Base-by-base conservation (phyloP, 805 yeast genomes). In the Spencermartinsiella europaea region DNA sequence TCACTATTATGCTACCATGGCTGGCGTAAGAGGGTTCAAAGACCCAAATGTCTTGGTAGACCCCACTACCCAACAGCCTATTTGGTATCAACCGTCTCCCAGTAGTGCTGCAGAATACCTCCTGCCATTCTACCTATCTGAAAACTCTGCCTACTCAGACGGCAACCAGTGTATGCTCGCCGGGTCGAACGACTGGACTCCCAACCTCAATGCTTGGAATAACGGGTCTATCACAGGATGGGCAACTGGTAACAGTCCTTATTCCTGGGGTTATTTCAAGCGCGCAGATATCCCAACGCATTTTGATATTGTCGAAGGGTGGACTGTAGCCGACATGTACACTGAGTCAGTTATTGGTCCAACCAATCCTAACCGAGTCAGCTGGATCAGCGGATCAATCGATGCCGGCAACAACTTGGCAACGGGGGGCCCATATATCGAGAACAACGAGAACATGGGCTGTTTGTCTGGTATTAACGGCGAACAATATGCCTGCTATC, bases 301-400 rank as follows among this genome's bases (percentile, higher is more conserved):
- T 37, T 59, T 46, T 39, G 51, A 44, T 10, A 48, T 59, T 39
- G 60, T 51, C 14, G 62, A 59, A 25, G 54, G 48, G 14, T 59
- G 56, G 55, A 49, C 60, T 17, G 46, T 59, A 17, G 61, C 42
- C 10, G 62, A 59, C 42, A 59, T 59, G 62, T 57, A 57, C 40
- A 25, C 52, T 21, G 59, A 57, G 44, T 45, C 52, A 34, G 56
- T 57, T 16, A 57, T 56, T 39, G 61, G 60, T 12, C 61, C 61
- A 7, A 57, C 61, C 22, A 46, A 49, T 35, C 59, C 61, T 27
- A 56, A 54, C 51, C 54, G 61, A 46, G 58, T 52, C 20, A 44
- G 57, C 20, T 57, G 61, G 61, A 46, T 50, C 25, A 48, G 57
- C 5, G 61, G 61, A 10, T 40, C 52, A 5, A 46, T 57, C 21